Evolutionary conservation across 345 rosid species (phyloP).

Genomic region (Cardamine resedifolia): DNA sequence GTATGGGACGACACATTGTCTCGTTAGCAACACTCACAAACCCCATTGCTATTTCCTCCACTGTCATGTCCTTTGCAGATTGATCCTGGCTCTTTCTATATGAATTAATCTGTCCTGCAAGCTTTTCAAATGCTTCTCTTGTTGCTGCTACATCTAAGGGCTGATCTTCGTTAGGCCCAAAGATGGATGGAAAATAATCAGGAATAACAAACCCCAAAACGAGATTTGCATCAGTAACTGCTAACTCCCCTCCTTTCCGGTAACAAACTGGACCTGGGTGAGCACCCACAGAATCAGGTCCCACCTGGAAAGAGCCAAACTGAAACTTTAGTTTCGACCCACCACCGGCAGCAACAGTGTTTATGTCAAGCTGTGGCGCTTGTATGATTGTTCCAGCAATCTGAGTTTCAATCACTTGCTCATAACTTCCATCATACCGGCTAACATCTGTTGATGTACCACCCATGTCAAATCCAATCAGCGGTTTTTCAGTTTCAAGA

Average conservation of each 20-base stretch:
- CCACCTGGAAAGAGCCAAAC: conserved; percentile 90
- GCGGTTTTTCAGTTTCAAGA: conserved; percentile 88
- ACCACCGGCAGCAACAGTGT: conserved; percentile 99
- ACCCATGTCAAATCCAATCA: conserved; percentile 98
- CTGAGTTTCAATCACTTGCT: conserved; percentile 98
- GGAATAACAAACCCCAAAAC: conserved; percentile 89
- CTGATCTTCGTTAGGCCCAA: conserved; percentile 83
- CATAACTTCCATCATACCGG: conserved; percentile 94
- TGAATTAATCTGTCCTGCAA: conserved; percentile 69
- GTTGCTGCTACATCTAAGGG: conserved; percentile 75
- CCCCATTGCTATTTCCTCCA: conserved; percentile 88
- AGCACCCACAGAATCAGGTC: conserved; percentile 97
- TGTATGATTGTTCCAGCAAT: conserved; percentile 95
- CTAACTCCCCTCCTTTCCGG: conserved; percentile 87
- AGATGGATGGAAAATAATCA: conserved; percentile 90
- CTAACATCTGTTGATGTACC: conserved; percentile 98
- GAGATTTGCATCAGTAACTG: conserved; percentile 94
- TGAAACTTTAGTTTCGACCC: conserved; percentile 91
- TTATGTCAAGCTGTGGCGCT: conserved; percentile 97
- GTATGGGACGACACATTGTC: conserved; percentile 97
- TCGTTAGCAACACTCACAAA: conserved; percentile 95
- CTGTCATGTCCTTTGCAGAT: conserved; percentile 68
- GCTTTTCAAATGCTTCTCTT: conserved; percentile 71
- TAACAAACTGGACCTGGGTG: conserved; percentile 99
- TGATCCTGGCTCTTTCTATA: conserved; percentile 80